These are phyloP conservation scores for Chara braunii DNA, from an alignment of 139 green algal genomes.

Conservation along the genomic window DNA sequence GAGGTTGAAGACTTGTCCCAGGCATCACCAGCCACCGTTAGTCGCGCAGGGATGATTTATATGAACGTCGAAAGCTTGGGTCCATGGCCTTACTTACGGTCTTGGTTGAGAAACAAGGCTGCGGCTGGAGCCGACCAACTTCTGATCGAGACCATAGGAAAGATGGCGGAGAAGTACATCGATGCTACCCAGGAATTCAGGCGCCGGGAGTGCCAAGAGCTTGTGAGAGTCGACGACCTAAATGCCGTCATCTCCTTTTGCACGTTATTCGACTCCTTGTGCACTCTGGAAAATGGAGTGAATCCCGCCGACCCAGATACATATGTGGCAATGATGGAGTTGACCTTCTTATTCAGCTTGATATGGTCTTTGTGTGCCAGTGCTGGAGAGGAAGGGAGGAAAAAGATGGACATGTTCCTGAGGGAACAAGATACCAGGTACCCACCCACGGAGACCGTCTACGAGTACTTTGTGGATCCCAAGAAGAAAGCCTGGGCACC, in stretches of 20 bases:
- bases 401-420: constrained; percentile 53
- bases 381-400: constrained; percentile 62
- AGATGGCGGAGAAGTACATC: constrained; percentile 68
- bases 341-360: constrained; percentile 73
- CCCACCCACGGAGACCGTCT: constrained; percentile 61
- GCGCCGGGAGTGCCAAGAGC: constrained; percentile 58
- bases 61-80: constrained; percentile 74
- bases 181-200: constrained; percentile 59
- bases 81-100: constrained; percentile 60
- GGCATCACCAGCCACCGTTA: constrained; percentile 63
- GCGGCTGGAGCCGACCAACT: constrained; percentile 20
- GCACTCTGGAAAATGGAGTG: constrained; percentile 53
- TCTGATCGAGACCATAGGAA: constrained; percentile 44
- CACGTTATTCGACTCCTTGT: constrained; percentile 64
- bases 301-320: constrained; percentile 44
- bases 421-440: constrained; percentile 52
- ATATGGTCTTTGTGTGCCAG: constrained; percentile 72
- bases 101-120: constrained; percentile 49
- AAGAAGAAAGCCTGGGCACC: constrained; percentile 53
- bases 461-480: constrained; percentile 66
- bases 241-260: constrained; percentile 58
- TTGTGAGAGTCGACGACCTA: constrained; percentile 62
- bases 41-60: constrained; percentile 73
- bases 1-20: constrained; percentile 74
- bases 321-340: constrained; percentile 57